These are phyloP conservation scores for Phytophthora hybrid DNA, from an alignment of 352 stramenopile species.

Conservation along the genomic window DNA sequence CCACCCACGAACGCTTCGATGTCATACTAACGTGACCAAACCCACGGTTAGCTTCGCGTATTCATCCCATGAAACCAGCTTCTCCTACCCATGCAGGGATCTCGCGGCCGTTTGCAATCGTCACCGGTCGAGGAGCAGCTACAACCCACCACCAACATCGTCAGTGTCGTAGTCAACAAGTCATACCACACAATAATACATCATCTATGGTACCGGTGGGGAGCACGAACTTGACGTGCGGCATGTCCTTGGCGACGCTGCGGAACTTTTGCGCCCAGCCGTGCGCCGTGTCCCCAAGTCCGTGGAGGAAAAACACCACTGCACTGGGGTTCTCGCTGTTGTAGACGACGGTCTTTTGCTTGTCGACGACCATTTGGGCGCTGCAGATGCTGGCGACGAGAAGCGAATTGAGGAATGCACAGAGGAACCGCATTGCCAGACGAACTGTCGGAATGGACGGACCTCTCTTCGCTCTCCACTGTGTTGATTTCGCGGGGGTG, in stretches of 20 bases:
- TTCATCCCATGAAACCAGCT: too few relatives aligned
- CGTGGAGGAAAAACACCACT: constrained; percentile 82
- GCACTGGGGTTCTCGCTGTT: constrained; percentile 32
- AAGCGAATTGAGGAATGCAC: constrained; percentile 33
- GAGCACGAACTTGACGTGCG: constrained; percentile 81
- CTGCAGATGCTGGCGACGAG: constrained; percentile 13
- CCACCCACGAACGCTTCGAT: constrained; percentile 92
- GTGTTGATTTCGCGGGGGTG: neutral
- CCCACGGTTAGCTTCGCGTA: too few relatives aligned
- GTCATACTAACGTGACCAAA: constrained; percentile 75
- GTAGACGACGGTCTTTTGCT: constrained; percentile 44
- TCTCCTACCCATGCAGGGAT: constrained; percentile 91
- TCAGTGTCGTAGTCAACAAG: too few relatives aligned
- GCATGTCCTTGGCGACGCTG: constrained; percentile 56
- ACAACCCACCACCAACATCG: too few relatives aligned
- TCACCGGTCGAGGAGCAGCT: constrained; percentile 91
- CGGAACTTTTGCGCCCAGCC: constrained; percentile 74
- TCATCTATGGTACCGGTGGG: constrained; percentile 47
- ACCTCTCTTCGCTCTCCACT: neutral
- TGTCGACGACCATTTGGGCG: constrained; percentile 39
- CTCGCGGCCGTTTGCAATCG: constrained; percentile 92
- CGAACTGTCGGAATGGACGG: constrained; percentile 20
- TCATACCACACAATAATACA: too few relatives aligned
- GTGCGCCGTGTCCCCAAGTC: constrained; percentile 92
- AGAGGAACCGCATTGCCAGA: constrained; percentile 2